A percentile compares a stretch with the other conserved stretches of the same genome.
Evolutionary conservation across 495 filamentous ascomycete species (phyloP).

Genomic region (Talaromyces stipitatus): DNA sequence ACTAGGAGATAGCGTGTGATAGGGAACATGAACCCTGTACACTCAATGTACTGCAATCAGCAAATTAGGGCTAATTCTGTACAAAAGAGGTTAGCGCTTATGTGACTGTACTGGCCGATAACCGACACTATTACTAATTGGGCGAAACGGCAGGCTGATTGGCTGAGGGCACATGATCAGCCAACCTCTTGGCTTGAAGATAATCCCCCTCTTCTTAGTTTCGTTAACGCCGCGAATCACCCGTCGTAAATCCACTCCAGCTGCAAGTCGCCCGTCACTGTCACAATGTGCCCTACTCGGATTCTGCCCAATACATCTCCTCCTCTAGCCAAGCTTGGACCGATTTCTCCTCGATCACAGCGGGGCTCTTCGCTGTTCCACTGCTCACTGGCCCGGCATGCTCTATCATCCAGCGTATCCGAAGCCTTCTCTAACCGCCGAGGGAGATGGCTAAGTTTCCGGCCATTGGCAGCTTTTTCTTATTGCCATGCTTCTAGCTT

Average conservation of each 20-base stretch:
- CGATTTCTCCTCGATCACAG: background rate
- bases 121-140: background rate
- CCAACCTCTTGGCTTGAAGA: background rate
- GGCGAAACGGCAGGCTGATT: background rate
- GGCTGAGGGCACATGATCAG: background rate
- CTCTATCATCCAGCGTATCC: conserved; percentile 1
- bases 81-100: background rate
- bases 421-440: background rate
- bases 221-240: background rate
- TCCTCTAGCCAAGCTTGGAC: background rate
- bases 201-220: background rate
- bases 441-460: background rate
- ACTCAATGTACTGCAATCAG: background rate
- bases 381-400: background rate
- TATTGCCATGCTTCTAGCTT: background rate
- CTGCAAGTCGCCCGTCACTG: conserved; percentile 17
- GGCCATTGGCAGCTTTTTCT: background rate
- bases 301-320: background rate
- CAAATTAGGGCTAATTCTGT: background rate
- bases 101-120: background rate
- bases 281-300: conserved; percentile 1
- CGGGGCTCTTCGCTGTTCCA: background rate
- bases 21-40: too few relatives aligned
- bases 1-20: too few relatives aligned
- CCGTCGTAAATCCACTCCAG: conserved; percentile 4